Evolutionary conservation across 164 flowering plant species (phyloP).

Genomic region (Piper betle): DNA sequence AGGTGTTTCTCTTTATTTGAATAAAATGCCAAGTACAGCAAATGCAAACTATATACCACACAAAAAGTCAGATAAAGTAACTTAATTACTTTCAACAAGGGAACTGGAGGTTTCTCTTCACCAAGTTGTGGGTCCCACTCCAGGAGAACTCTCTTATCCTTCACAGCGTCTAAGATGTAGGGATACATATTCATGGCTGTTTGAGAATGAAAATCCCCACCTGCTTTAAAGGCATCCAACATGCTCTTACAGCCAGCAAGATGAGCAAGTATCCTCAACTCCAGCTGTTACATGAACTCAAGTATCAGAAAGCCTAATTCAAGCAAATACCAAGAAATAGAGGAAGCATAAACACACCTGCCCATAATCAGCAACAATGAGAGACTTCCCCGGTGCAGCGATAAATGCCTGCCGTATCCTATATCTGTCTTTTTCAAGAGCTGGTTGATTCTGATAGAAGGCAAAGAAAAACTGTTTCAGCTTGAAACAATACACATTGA

Average conservation of each 20-base stretch:
- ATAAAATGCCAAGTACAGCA: too few relatives aligned
- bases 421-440: conserved; percentile 93
- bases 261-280: conserved; percentile 94
- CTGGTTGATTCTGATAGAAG: conserved; percentile 78
- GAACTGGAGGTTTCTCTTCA: conserved; percentile 91
- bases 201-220: conserved; percentile 98
- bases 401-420: conserved; percentile 91
- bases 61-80: background rate
- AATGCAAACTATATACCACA: background rate
- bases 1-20: too few relatives aligned
- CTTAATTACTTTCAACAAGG: conserved; percentile 65
- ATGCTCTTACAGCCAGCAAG: conserved; percentile 91
- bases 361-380: conserved; percentile 96
- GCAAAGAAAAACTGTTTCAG: background rate
- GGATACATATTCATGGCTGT: conserved; percentile 98
- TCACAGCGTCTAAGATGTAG: conserved; percentile 73
- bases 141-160: conserved; percentile 53
- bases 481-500: background rate
- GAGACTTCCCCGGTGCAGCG: conserved; percentile 86
- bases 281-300: conserved; percentile 40
- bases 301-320: background rate
- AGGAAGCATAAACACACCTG: conserved; percentile 35
- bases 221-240: conserved; percentile 89
- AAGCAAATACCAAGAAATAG: background rate
- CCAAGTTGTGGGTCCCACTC: conserved; percentile 95